Percentiles rank a stretch among this genome's conserved stretches.
Evolutionary conservation across 257 asterid genomes (phyloP).

Genomic region (Catharanthus roseus): DNA sequence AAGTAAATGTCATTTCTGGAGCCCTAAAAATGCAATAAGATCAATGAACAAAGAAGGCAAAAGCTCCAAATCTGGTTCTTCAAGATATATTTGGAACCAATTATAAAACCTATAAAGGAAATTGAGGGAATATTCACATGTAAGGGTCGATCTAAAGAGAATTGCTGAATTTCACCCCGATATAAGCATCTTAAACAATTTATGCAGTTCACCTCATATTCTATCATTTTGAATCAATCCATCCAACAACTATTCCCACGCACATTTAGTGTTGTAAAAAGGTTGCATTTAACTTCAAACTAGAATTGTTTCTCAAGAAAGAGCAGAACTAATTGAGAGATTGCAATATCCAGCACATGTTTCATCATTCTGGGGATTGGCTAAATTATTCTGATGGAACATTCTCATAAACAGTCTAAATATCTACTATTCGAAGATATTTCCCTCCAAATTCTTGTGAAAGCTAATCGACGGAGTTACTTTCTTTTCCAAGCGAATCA

Average conservation of each 20-base stretch:
- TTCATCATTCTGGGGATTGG: not conserved
- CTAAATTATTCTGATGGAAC: not conserved
- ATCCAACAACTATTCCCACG: not conserved
- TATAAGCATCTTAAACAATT: not conserved
- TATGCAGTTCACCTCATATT: not conserved
- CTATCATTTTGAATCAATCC: not conserved
- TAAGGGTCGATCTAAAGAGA: not conserved
- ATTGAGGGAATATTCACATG: not conserved
- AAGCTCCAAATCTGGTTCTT: not conserved
- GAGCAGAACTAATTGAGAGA: not conserved
- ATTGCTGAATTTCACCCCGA: not conserved
- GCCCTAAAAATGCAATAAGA: not conserved
- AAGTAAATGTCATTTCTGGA: not conserved
- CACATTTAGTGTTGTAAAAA: not conserved
- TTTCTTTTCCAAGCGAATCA: not conserved
- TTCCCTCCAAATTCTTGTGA: not conserved
- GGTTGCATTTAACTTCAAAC: not conserved
- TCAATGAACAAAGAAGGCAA: not conserved
- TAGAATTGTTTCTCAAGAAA: not conserved
- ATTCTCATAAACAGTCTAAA: not conserved
- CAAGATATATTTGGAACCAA: not conserved
- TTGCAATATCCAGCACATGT: too few species aligned
- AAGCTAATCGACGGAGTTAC: not conserved
- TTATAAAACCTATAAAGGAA: not conserved
- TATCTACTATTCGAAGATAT: not conserved